phyloP scores from a whole-genome alignment of 345 rosid genomes.

The Eucalyptus albens region DNA sequence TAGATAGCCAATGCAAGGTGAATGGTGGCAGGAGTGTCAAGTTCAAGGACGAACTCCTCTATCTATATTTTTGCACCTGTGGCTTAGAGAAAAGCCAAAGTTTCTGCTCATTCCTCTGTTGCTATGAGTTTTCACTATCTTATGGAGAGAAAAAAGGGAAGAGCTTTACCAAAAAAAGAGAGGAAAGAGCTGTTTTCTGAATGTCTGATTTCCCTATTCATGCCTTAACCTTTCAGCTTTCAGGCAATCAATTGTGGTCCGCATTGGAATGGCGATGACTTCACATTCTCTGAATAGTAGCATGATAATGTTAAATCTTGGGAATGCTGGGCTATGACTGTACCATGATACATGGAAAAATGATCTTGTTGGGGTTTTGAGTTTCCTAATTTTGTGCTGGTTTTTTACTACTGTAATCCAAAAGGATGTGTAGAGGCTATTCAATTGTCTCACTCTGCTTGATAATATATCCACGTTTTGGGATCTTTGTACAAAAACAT shows the following conservation, averaged over 20 bases:
- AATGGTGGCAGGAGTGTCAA: neutral
- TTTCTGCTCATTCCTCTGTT: neutral
- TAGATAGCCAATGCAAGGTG: neutral
- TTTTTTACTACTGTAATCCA: neutral
- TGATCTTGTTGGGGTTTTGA: neutral
- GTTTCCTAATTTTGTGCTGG: neutral
- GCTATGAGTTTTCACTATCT: neutral
- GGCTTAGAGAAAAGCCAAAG: neutral
- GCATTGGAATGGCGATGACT: neutral
- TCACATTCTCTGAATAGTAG: neutral
- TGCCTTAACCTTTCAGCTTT: neutral
- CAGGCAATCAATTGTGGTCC: neutral
- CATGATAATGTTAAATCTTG: neutral
- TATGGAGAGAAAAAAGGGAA: neutral
- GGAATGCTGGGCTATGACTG: neutral
- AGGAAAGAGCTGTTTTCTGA: neutral
- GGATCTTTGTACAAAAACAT: neutral
- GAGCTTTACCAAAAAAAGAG: too few species aligned
- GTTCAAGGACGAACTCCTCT: neutral
- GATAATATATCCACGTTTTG: neutral
- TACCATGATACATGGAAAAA: neutral
- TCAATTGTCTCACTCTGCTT: neutral
- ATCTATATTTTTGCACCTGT: neutral
- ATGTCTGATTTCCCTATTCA: neutral
- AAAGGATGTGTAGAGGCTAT: neutral